These are phyloP conservation scores for Phytopythium helicoides DNA, from an alignment of 352 stramenopile species.

Conservation along the genomic window DNA sequence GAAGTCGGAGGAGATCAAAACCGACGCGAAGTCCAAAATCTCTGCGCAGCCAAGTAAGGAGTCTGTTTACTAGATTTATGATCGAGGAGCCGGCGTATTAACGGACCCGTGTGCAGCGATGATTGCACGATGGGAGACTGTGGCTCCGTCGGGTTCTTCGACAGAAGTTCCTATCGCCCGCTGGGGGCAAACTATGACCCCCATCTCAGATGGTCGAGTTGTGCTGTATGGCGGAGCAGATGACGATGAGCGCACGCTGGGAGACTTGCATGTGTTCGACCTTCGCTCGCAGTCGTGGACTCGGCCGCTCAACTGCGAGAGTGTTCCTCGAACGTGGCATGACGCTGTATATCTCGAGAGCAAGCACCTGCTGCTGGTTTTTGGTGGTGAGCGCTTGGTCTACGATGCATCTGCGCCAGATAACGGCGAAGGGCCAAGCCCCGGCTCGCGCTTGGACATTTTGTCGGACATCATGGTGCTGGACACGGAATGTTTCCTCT, in stretches of 20 bases:
- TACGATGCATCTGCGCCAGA: background rate
- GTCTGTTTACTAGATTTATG: background rate
- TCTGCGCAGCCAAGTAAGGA: slow-evolving; percentile 21
- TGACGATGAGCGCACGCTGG: slow-evolving; percentile 79
- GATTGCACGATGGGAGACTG: slow-evolving; percentile 30
- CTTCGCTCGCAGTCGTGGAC: slow-evolving; percentile 71
- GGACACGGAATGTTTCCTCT: slow-evolving; percentile 93
- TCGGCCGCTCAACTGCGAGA: slow-evolving; percentile 88
- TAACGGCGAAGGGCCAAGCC: slow-evolving; percentile 12
- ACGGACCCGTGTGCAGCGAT: slow-evolving; percentile 12
- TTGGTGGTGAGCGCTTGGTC: slow-evolving; percentile 85
- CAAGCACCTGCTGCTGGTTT: slow-evolving; percentile 90
- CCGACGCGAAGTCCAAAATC: slow-evolving; percentile 14
- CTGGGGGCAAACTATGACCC: slow-evolving; percentile 91
- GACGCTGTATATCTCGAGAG: slow-evolving; percentile 84
- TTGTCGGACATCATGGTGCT: slow-evolving; percentile 89
- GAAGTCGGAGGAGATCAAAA: slow-evolving; percentile 12
- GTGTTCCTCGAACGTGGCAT: slow-evolving; percentile 89
- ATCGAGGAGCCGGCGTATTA: background rate
- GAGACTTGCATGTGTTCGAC: slow-evolving; percentile 88
- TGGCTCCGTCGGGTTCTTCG: slow-evolving; percentile 30
- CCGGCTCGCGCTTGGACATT: slow-evolving; percentile 61
- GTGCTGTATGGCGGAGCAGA: slow-evolving; percentile 92
- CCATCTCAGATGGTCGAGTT: slow-evolving; percentile 83
- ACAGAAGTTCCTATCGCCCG: slow-evolving; percentile 28